Evolutionary conservation across 495 filamentous ascomycete species (phyloP).

Genomic region (Hypoxylon cercidicola): DNA sequence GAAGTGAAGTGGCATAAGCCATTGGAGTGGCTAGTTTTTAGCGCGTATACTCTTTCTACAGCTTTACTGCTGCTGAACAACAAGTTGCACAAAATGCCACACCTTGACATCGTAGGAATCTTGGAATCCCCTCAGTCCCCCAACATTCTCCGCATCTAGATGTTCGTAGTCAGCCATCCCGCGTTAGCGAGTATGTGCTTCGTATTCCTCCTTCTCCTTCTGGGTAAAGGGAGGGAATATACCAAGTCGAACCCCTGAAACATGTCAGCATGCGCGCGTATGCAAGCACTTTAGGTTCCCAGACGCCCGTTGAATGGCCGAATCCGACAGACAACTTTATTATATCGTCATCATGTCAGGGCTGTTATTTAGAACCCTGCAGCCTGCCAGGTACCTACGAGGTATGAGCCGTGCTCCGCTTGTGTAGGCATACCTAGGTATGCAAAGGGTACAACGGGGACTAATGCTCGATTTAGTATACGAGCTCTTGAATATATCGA

Average conservation of each 20-base stretch:
- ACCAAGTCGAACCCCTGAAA: constrained; percentile 22
- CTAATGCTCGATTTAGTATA: neutral
- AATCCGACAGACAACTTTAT: constrained; percentile 22
- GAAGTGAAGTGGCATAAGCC: constrained; percentile 8
- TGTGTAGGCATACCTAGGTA: constrained; percentile 17
- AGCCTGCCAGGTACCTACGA: constrained; percentile 35
- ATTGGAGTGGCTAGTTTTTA: constrained; percentile 23
- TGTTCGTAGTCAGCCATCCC: neutral
- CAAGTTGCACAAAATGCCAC: neutral
- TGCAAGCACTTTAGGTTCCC: constrained; percentile 34
- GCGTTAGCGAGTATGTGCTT: constrained; percentile 7
- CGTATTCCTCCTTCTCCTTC: constrained; percentile 9
- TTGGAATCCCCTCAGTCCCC: neutral
- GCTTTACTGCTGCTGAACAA: too few species aligned
- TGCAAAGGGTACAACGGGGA: constrained; percentile 1
- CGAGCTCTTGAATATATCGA: neutral
- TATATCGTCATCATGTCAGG: constrained; percentile 17
- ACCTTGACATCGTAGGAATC: neutral
- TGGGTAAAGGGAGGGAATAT: constrained; percentile 1
- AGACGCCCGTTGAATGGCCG: constrained; percentile 27
- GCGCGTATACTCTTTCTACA: constrained; percentile 9
- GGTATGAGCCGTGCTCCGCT: constrained; percentile 15
- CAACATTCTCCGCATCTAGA: constrained; percentile 2
- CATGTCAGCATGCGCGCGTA: constrained; percentile 13
- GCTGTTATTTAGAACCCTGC: constrained; percentile 26